Conservation (phyloP, 1,284 basidiomycete species). For the Vanrija sp. region DNA sequence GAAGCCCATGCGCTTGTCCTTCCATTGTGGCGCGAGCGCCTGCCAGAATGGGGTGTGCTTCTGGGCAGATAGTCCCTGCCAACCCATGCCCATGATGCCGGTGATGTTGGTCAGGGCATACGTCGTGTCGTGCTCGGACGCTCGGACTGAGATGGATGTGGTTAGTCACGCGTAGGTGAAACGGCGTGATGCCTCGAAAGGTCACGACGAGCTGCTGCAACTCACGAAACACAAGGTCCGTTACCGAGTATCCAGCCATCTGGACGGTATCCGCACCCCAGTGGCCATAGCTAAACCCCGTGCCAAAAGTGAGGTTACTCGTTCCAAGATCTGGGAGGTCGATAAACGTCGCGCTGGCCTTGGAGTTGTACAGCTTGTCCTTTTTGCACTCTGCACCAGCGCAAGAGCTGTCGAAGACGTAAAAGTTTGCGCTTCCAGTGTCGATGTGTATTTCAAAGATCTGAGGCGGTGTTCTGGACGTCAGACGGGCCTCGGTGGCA, state of each 20-base stretch:
- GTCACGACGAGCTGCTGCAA: constrained; percentile 47
- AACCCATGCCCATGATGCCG: constrained; percentile 54
- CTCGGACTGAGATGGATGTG: constrained; percentile 27
- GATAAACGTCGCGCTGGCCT: constrained; percentile 30
- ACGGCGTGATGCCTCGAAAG: no score
- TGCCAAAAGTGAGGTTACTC: constrained; percentile 60
- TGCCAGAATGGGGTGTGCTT: constrained; percentile 55
- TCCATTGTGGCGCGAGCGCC: constrained; percentile 63
- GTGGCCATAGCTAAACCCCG: constrained; percentile 65
- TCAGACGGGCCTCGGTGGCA: no score
- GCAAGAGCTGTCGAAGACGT: constrained; percentile 31
- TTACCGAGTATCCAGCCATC: constrained; percentile 72
- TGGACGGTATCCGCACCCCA: constrained; percentile 69
- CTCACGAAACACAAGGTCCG: constrained; percentile 58
- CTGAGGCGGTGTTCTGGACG: constrained; percentile 47
- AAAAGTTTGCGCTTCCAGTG: constrained; percentile 52
- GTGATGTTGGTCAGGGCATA: constrained; percentile 32
- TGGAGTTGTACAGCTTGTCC: constrained; percentile 30
- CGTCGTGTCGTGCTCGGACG: not conserved
- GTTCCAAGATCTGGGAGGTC: constrained; percentile 42
- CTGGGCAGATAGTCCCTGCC: constrained; percentile 48
- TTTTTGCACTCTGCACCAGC: constrained; percentile 29
- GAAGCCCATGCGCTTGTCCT: constrained; percentile 71
- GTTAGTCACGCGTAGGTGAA: no score
- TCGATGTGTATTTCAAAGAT: constrained; percentile 53